Conservation (phyloP, 768 basidiomycete genomes). For the Suillus subluteus region DNA sequence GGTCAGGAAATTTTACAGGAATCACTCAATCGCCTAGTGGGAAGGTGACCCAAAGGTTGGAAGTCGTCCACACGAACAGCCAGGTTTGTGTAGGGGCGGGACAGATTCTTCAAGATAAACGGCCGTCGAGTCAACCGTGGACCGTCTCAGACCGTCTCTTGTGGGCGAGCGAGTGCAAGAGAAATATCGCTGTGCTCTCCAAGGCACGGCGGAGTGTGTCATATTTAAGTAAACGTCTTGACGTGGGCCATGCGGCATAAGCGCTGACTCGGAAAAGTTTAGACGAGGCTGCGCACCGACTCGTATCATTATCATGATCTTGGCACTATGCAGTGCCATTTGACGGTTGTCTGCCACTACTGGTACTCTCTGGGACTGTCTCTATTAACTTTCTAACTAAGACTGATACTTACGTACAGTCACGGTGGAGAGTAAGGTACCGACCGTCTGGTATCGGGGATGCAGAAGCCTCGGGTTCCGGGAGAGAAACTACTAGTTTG, state of each 20-base stretch:
- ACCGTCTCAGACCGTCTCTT: conserved; percentile 1
- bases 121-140: conserved; percentile 3
- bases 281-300: not conserved
- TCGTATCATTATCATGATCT: not conserved
- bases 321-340: not conserved
- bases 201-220: conserved; percentile 11
- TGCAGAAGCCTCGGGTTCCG: not conserved
- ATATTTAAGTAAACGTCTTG: conserved; percentile 10
- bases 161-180: not conserved
- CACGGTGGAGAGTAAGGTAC: too few relatives aligned
- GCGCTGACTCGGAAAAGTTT: not conserved
- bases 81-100: conserved; percentile 2
- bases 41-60: not conserved
- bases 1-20: not conserved
- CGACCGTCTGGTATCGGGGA: too few relatives aligned
- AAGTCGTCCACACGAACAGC: not conserved
- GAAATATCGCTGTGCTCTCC: not conserved
- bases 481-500: not conserved
- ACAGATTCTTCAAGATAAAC: not conserved
- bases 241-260: not conserved
- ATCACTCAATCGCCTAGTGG: too few relatives aligned
- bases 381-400: not conserved
- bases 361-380: not conserved
- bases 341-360: not conserved
- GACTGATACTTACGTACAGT: too few relatives aligned